Conservation (phyloP, 2,329 filamentous ascomycete species). For the Berkeleyomyces basicola region DNA sequence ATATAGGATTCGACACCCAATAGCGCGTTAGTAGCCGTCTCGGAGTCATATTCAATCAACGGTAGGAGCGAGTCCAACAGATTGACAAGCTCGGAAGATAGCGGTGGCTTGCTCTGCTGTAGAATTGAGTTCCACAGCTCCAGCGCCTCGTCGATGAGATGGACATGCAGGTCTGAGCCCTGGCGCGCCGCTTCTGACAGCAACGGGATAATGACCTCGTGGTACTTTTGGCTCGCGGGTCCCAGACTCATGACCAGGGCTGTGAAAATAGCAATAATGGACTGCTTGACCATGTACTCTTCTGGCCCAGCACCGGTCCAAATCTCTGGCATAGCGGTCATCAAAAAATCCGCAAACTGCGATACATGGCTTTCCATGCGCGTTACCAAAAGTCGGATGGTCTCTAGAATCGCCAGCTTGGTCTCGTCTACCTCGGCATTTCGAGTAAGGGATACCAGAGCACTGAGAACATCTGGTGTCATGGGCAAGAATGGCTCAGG, state of each 20-base stretch:
- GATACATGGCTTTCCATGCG: constrained; percentile 60
- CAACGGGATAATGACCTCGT: constrained; percentile 64
- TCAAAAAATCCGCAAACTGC: constrained; percentile 60
- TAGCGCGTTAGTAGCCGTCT: constrained; percentile 44
- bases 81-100: constrained; percentile 43
- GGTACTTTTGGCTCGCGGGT: constrained; percentile 58
- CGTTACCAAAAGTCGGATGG: constrained; percentile 63
- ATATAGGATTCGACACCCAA: constrained; percentile 55
- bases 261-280: constrained; percentile 71
- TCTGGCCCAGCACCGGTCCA: constrained; percentile 71
- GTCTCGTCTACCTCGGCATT: constrained; percentile 73
- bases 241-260: constrained; percentile 79
- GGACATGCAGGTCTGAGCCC: constrained; percentile 56
- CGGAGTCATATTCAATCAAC: constrained; percentile 48
- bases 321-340: constrained; percentile 60
- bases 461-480: constrained; percentile 53
- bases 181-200: constrained; percentile 65
- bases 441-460: constrained; percentile 60
- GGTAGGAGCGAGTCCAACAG: constrained; percentile 48
- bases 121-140: constrained; percentile 75
- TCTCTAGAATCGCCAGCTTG: constrained; percentile 78
- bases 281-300: constrained; percentile 85
- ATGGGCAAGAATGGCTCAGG: constrained; percentile 60
- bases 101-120: constrained; percentile 44
- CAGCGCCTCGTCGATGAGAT: constrained; percentile 79